These are phyloP conservation scores for Volvariella volvacea DNA, from an alignment of 1,284 basidiomycete species.

Conservation along the genomic window DNA sequence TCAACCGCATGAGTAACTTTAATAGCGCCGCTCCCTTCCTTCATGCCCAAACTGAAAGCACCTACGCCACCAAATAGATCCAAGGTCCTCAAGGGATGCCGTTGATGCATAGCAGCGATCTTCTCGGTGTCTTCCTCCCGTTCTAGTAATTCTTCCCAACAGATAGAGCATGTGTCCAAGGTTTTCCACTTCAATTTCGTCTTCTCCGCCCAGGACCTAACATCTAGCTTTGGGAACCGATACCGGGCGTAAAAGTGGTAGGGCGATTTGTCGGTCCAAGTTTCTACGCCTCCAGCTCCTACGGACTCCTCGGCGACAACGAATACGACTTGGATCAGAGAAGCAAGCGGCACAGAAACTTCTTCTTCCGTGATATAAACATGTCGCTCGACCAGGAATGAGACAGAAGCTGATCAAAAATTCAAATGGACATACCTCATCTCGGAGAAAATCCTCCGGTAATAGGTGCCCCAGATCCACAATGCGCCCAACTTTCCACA, in stretches of 20 bases:
- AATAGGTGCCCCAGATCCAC: constrained; percentile 16
- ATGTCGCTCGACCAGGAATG: constrained; percentile 32
- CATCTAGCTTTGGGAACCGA: constrained; percentile 34
- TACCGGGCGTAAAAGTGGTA: constrained; percentile 52
- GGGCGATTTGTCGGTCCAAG: constrained; percentile 47
- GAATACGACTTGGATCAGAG: constrained; percentile 41
- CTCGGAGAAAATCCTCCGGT: constrained; percentile 22
- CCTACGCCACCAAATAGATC: constrained; percentile 66
- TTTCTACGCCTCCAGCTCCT: constrained; percentile 22
- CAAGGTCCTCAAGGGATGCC: constrained; percentile 37
- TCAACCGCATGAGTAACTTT: constrained; percentile 61
- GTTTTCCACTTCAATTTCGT: constrained; percentile 23
- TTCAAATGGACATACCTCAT: constrained; percentile 22
- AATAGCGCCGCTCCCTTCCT: constrained; percentile 40
- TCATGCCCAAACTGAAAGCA: constrained; percentile 54
- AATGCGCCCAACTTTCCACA: constrained; percentile 27
- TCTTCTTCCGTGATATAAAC: constrained; percentile 47
- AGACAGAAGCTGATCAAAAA: constrained; percentile 3
- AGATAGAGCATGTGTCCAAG: constrained; percentile 39
- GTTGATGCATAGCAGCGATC: constrained; percentile 22
- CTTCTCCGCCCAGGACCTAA: constrained; percentile 31
- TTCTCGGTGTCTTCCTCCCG: constrained; percentile 21
- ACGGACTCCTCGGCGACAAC: constrained; percentile 31
- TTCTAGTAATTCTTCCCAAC: constrained; percentile 28
- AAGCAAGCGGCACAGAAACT: constrained; percentile 22